Evolutionary conservation across 257 asterid species (phyloP), one percentile per base, ranked within the genome.

Genomic region (Solanum habrochaites): DNA sequence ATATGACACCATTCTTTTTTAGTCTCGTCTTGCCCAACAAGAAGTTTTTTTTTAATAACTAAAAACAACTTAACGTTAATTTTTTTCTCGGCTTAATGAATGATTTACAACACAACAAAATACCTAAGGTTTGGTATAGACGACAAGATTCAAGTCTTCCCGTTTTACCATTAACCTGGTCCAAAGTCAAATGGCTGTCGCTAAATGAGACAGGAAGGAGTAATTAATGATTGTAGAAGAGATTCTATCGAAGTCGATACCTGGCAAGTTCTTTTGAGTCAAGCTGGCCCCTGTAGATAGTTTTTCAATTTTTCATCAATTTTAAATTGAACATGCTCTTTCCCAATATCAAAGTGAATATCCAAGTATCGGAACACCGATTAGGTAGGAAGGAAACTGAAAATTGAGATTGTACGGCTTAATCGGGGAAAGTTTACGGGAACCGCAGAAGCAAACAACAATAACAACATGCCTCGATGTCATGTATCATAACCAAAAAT

Each of bases 251-350:
- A 73, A 18, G 29, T 73, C 23, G 49, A 84, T 91, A 95, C 99
- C 98, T 94, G 93, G 95, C 99, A 56, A 97, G 93, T 88, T 97
- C 99, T 91, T 95, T 94, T 64, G 97, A 89, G 88, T 97, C 99
- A 82, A 97, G 98, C 87, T 95, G 98, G 37, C 99, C 99, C 82
- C 98, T 97, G 89, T 97, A 97, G 52, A 97, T 93, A 97, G 92
- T 88, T 95, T 95, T 87, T 97, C 69, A 97, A 98, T 85, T 92
- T 93, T 89, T 94, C 88, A 86, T 97, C 98, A 39, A 93, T n/a
- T n/a, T 94, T 89, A 97, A 98, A 90, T 97, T 97, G 73, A n/a
- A 97, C 98, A 75, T 97, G 93, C 92, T 97, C 99, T 90, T 97
- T 97, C 42, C 98, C 98, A 58, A 95, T 95, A 89, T 97, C 99